Percentiles rank a stretch among this genome's conserved stretches.
Evolutionary conservation across 2,329 filamentous ascomycete species (phyloP).

Genomic region (Cladorrhinum sp.): DNA sequence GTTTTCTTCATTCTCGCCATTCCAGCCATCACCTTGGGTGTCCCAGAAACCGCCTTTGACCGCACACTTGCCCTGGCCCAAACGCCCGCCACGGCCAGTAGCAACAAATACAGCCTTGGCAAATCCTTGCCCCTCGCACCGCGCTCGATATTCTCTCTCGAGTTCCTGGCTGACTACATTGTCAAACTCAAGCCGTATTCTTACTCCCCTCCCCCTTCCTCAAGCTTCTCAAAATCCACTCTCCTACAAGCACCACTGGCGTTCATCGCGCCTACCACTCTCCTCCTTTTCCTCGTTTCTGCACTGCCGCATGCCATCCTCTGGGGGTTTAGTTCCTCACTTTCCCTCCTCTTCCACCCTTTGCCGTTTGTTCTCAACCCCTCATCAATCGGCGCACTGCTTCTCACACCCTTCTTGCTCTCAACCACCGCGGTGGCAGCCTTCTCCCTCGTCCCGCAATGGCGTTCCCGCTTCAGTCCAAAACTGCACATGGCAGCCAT

Average conservation of each 20-base stretch:
- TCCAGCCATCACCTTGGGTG: slow-evolving; percentile 45
- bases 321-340: slow-evolving; percentile 45
- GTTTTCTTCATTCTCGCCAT: slow-evolving; percentile 46
- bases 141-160: slow-evolving; percentile 32
- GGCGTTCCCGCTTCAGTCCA: slow-evolving; percentile 35
- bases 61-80: slow-evolving; percentile 34
- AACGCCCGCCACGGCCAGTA: slow-evolving; percentile 28
- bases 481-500: slow-evolving; percentile 35
- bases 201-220: slow-evolving; percentile 33
- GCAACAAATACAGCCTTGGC: slow-evolving; percentile 21
- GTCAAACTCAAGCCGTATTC: slow-evolving; percentile 38
- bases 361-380: slow-evolving; percentile 42
- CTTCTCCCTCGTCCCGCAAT: slow-evolving; percentile 31
- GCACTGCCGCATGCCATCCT: slow-evolving; percentile 45
- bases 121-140: slow-evolving; percentile 29
- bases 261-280: slow-evolving; percentile 47
- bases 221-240: slow-evolving; percentile 12
- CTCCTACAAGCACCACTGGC: slow-evolving; percentile 48
- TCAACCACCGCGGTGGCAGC: slow-evolving; percentile 34
- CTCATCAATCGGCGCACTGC: slow-evolving; percentile 42
- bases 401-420: slow-evolving; percentile 44
- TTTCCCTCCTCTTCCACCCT: slow-evolving; percentile 47
- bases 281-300: slow-evolving; percentile 44
- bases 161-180: slow-evolving; percentile 38
- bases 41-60: slow-evolving; percentile 53